Base-by-base conservation (phyloP, 2,329 filamentous ascomycete species). In the Huntiella abstrusa region DNA sequence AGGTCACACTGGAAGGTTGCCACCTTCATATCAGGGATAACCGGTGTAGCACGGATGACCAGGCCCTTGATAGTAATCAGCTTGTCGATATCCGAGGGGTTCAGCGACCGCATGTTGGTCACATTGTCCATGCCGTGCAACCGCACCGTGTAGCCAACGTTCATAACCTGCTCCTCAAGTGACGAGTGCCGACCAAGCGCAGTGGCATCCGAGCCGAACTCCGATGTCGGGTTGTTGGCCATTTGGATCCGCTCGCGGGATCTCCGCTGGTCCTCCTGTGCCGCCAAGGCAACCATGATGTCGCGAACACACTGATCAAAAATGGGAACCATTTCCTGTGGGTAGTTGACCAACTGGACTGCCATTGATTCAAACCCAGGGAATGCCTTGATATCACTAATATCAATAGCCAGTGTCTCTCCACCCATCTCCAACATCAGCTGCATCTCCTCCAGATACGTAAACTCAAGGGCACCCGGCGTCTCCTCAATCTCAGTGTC, bases 21-120 rank as follows among this genome's bases (percentile, higher is more conserved):
- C 59, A 94, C 84, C 64, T 92, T 95, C 92, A 98, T 98, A 56
- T 98, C 91, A 0, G 91, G 91, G 53, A 98, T 96, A 53, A 98
- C 83, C 1, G 91, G 86, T 0, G 91, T 96, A 3, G 91, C 83
- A 51, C 91, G 79, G 56, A 98, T 98, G 51, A 98, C 91, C 12
- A 98, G 70, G 40, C 91, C 91, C 63, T 96, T 98, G 62, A 98
- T 80, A 53, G 80, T 84, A 53, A 98, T 80, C 53, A 98, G 73
- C 58, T 92, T 92, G 63, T 98, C 92, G 75, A 96, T 94, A 57
- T 96, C 85, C 72, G 82, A 82, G 4, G 91, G 91, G 58, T 98
- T 93, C 33, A 98, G 70, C 51, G 96, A 91, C 62, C 91, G 77
- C 66, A 98, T 71, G 55, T 98, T 98, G 53, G 87, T 83, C 1